These are phyloP conservation scores for Chaetomium tenue DNA, from an alignment of 495 filamentous ascomycete genomes.

Conservation along the genomic window DNA sequence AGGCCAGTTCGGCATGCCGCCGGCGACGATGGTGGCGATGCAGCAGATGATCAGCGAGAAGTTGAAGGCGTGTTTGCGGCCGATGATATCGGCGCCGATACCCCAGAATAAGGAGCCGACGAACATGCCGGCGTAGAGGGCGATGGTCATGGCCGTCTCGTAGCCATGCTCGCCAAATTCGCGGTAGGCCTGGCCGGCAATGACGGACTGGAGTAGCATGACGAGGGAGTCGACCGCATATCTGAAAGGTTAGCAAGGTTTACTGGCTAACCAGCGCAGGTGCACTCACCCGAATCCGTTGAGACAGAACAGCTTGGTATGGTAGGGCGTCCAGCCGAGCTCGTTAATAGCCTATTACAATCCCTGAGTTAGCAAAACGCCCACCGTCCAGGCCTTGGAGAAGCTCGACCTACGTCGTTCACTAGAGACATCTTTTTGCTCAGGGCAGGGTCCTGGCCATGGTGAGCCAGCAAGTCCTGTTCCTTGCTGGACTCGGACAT, in stretches of 20 bases:
- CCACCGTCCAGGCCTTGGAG: no score
- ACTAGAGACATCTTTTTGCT: slow-evolving; percentile 63
- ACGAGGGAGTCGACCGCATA: slow-evolving; percentile 70
- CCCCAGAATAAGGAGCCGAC: slow-evolving; percentile 79
- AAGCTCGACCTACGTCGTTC: neutral
- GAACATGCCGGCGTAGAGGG: slow-evolving; percentile 67
- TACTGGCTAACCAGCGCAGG: neutral
- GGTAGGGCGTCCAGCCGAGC: slow-evolving; percentile 67
- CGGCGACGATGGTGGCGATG: slow-evolving; percentile 64
- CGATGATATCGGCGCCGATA: slow-evolving; percentile 68
- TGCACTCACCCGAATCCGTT: slow-evolving; percentile 58
- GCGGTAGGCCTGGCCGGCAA: slow-evolving; percentile 54
- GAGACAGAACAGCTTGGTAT: slow-evolving; percentile 64
- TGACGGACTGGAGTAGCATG: slow-evolving; percentile 65
- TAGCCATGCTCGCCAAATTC: slow-evolving; percentile 58
- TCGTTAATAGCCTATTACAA: slow-evolving; percentile 66
- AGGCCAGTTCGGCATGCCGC: slow-evolving; percentile 66
- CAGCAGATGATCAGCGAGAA: slow-evolving; percentile 64
- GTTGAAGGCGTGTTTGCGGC: slow-evolving; percentile 76
- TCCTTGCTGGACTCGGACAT: slow-evolving; percentile 15
- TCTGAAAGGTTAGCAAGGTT: slow-evolving; percentile 12
- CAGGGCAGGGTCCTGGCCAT: slow-evolving; percentile 60
- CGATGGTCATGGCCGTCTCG: slow-evolving; percentile 57
- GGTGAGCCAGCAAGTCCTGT: slow-evolving; percentile 50
- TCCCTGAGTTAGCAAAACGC: neutral